These are phyloP conservation scores for Bimuria novae-zelandiae DNA, from an alignment of 2,329 filamentous ascomycete species.

Conservation along the genomic window DNA sequence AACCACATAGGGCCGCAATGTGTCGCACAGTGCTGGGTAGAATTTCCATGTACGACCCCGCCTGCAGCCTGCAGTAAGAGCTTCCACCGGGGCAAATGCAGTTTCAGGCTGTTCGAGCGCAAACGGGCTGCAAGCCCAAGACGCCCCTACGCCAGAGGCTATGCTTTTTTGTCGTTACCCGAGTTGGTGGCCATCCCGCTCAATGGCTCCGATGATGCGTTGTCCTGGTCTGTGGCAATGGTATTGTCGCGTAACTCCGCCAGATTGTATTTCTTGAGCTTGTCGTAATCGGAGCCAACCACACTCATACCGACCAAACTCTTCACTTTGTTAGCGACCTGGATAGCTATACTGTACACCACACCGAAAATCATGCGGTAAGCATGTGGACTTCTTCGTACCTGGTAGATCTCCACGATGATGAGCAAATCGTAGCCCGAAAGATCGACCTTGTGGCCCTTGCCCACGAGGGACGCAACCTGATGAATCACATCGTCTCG, in stretches of 20 bases:
- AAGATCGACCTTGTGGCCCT: conserved; percentile 77
- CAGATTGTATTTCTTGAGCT: conserved; percentile 76
- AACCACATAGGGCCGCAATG: conserved; percentile 12
- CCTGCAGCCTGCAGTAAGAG: conserved; percentile 22
- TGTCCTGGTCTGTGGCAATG: conserved; percentile 3
- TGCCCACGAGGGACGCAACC: conserved; percentile 68
- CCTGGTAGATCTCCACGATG: conserved; percentile 80
- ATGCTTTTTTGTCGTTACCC: background rate
- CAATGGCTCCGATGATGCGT: conserved; percentile 1
- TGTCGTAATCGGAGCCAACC: conserved; percentile 73
- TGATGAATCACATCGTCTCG: conserved; percentile 72
- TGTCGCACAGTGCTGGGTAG: conserved; percentile 17
- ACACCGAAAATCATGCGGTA: conserved; percentile 4
- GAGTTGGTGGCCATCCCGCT: background rate
- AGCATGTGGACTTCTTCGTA: conserved; percentile 48
- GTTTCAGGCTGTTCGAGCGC: conserved; percentile 12
- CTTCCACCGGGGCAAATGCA: conserved; percentile 20
- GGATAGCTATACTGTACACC: conserved; percentile 3
- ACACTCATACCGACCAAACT: conserved; percentile 79
- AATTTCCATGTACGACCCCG: conserved; percentile 21
- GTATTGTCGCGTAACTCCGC: conserved; percentile 69
- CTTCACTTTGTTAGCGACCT: conserved; percentile 50
- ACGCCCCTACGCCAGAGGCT: background rate
- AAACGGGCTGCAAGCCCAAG: background rate
- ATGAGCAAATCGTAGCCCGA: conserved; percentile 77